Conservation (phyloP, 169 alveolate genomes). For the Plasmodium billcollinsi region DNA sequence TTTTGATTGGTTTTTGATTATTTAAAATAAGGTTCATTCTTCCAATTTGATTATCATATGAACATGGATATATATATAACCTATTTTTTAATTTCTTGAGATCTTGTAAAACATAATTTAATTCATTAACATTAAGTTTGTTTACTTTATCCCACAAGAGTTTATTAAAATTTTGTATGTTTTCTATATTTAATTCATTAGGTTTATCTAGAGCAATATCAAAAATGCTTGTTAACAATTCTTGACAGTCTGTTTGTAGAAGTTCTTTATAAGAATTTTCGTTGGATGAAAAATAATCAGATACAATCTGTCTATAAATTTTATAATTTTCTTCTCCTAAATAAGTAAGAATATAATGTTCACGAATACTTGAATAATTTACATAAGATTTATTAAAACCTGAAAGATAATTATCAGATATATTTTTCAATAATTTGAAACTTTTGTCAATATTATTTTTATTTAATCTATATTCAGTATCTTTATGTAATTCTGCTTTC, state of each 20-base stretch:
- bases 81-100: conserved; percentile 61
- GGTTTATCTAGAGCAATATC: conserved; percentile 62
- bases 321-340: conserved; percentile 67
- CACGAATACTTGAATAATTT: conserved; percentile 63
- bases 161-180: conserved; percentile 46
- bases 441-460: conserved; percentile 69
- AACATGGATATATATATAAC: conserved; percentile 30
- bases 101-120: conserved; percentile 63
- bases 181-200: conserved; percentile 30
- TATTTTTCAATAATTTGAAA: conserved; percentile 37
- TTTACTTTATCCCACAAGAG: conserved; percentile 33
- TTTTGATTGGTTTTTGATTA: conserved; percentile 71
- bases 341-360: conserved; percentile 55
- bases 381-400: conserved; percentile 59
- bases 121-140: conserved; percentile 34
- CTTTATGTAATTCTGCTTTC: conserved; percentile 74
- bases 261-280: conserved; percentile 71
- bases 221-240: conserved; percentile 25
- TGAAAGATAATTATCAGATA: conserved; percentile 72
- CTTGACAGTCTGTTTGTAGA: conserved; percentile 55
- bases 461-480: conserved; percentile 67
- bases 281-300: conserved; percentile 69
- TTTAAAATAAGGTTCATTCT: conserved; percentile 55
- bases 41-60: conserved; percentile 27
- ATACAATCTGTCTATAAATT: conserved; percentile 50